Evolutionary conservation across 192 early-diverging fungal species (phyloP).

Genomic region (Neocallimastix lanati): DNA sequence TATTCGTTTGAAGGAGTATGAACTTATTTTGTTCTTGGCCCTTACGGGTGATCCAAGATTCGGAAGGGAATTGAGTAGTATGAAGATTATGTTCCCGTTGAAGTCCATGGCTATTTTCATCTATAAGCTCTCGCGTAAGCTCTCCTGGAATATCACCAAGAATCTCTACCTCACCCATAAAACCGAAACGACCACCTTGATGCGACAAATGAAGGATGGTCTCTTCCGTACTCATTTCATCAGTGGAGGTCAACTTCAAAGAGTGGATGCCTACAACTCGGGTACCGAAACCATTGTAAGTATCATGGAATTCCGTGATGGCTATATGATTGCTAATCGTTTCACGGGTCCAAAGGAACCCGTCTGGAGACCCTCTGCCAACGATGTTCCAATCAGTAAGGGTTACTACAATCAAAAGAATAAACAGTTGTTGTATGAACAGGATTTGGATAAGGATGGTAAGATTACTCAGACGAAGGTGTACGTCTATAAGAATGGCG

Average conservation of each 20-base stretch:
- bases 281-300: not conserved
- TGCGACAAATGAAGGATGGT: not conserved
- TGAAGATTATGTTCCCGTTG: not conserved
- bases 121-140: not conserved
- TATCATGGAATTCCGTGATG: not conserved
- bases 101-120: not conserved
- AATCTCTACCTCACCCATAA: not conserved
- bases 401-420: conserved; percentile 4
- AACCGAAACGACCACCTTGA: not conserved
- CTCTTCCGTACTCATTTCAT: not conserved
- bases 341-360: not conserved
- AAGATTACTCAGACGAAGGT: conserved; percentile 2
- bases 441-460: conserved; percentile 4
- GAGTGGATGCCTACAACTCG: not conserved
- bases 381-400: conserved; percentile 7
- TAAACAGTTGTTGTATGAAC: conserved; percentile 7
- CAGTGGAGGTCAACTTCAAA: not conserved
- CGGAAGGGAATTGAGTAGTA: conserved; percentile 9
- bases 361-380: conserved; percentile 8
- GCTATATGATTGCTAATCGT: not conserved
- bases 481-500: conserved; percentile 10
- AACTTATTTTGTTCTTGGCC: conserved; percentile 9
- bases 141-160: not conserved
- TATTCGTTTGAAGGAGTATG: not conserved
- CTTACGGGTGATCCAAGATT: conserved; percentile 16